A percentile compares a stretch with the other conserved stretches of the same genome.
phyloP scores from a whole-genome alignment of 495 filamentous ascomycete species.

The Neurospora terricola region DNA sequence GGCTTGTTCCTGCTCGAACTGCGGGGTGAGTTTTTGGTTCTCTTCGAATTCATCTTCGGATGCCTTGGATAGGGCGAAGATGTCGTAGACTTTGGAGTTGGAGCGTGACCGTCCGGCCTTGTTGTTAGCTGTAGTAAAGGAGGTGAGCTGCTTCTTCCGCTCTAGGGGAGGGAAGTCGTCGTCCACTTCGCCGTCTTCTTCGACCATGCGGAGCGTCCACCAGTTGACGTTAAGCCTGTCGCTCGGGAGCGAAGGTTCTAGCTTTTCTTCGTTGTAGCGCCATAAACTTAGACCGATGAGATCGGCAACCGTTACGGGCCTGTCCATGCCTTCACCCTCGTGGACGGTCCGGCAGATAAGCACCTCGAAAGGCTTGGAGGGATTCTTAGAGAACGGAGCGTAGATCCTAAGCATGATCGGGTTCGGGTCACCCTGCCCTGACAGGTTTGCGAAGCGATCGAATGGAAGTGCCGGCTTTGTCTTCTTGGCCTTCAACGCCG shows the following conservation, averaged over 20 bases:
- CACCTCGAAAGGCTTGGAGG: constrained; percentile 64
- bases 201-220: constrained; percentile 91
- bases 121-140: constrained; percentile 90
- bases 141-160: constrained; percentile 64
- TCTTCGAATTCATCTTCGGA: constrained; percentile 66
- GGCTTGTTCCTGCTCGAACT: constrained; percentile 49
- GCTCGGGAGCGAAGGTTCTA: constrained; percentile 57
- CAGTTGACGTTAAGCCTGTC: constrained; percentile 76
- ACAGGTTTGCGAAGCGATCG: constrained; percentile 75
- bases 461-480: constrained; percentile 73
- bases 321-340: constrained; percentile 47
- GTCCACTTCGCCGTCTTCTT: constrained; percentile 78
- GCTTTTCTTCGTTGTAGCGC: constrained; percentile 74
- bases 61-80: constrained; percentile 84
- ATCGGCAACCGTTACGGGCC: constrained; percentile 74
- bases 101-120: constrained; percentile 55
- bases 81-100: constrained; percentile 78
- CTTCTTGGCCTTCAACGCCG: constrained; percentile 64
- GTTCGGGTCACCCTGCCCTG: constrained; percentile 73
- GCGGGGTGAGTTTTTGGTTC: constrained; percentile 65
- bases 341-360: constrained; percentile 69
- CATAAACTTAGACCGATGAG: constrained; percentile 84
- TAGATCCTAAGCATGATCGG: constrained; percentile 81
- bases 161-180: constrained; percentile 86
- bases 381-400: constrained; percentile 65